Evolutionary conservation across 345 rosid genomes (phyloP).

Genomic region (Moricandia moricandioides): DNA sequence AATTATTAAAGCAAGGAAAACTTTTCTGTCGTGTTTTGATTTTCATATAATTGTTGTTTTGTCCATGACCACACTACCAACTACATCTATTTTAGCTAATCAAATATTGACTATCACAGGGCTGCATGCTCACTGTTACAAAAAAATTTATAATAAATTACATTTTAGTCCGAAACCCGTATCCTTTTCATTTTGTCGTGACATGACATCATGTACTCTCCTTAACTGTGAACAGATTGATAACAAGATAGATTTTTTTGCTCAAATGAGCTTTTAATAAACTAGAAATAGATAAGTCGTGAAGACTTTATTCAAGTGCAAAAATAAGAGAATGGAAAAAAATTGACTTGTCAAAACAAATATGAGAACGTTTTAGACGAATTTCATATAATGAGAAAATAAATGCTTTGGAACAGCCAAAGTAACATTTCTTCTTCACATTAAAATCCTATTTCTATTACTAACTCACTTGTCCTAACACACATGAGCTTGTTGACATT

Average conservation of each 20-base stretch:
- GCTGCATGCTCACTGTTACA: slow-evolving; percentile 15
- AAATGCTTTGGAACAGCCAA: not conserved
- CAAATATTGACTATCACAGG: not conserved
- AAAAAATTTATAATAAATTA: not conserved
- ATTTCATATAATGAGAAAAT: not conserved
- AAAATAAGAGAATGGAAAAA: not conserved
- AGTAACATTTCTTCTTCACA: not conserved
- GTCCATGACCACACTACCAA: not conserved
- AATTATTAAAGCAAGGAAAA: not conserved
- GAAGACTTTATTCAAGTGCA: not conserved
- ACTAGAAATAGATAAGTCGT: not conserved
- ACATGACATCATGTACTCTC: not conserved
- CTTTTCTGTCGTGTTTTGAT: slow-evolving; percentile 1
- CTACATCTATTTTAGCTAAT: slow-evolving; percentile 20
- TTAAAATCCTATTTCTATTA: not conserved
- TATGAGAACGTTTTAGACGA: not conserved
- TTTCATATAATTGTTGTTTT: not conserved
- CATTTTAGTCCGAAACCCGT: not conserved
- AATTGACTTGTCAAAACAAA: not conserved
- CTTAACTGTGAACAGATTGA: not conserved
- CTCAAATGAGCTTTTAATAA: not conserved
- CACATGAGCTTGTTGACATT: not conserved
- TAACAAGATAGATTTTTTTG: not conserved
- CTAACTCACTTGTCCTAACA: not conserved
- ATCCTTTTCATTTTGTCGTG: not conserved